Evolutionary conservation across 805 yeast species (phyloP), one percentile per base, ranked within the genome.

Genomic region (Saturnispora bothae): DNA sequence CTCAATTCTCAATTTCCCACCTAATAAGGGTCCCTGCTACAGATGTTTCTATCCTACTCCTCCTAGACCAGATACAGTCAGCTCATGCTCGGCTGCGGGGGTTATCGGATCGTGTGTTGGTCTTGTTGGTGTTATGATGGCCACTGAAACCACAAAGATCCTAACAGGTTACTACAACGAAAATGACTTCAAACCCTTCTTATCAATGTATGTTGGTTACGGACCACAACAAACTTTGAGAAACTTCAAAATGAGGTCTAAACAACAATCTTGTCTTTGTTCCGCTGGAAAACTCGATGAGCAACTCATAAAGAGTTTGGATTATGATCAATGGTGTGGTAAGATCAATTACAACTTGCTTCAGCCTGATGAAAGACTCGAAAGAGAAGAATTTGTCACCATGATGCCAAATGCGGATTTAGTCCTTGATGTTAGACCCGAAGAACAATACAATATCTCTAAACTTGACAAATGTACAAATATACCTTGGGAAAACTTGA

Each of bases 81-180:
- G 85, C 0, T 71, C 94, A 0, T 92, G 99, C 50, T 73, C 83
- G 12, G 97, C 86, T 57, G 94, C 95, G 3, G 96, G 96, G 4
- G 94, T 89, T 1, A 57, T 92, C 19, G 98, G 98, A 0, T 95
- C 97, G 0, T 92, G 88, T n/a, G 94, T 92, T 39, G 99, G 98
- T 0, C 49, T 85, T 1, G 74, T 89, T 53, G 99, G 98, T 8
- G 66, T 76, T 0, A 68, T 83, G 66, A 89, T 92, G 82, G 94
- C 96, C 0, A 60, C 81, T 16, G 98, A 92, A 51, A 68, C 94
- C 0, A 68, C 94, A 19, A 88, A 89, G 53, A 64, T 89, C 6
- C 50, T 84, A 2, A 65, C 79, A 3, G 77, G 69, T 0, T 63
- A 59, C 27, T 82, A 83, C 48, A 58, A 64, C 0, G 25, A 28